Conservation (phyloP, 306 rosid species). For the Quercus wislizeni region DNA sequence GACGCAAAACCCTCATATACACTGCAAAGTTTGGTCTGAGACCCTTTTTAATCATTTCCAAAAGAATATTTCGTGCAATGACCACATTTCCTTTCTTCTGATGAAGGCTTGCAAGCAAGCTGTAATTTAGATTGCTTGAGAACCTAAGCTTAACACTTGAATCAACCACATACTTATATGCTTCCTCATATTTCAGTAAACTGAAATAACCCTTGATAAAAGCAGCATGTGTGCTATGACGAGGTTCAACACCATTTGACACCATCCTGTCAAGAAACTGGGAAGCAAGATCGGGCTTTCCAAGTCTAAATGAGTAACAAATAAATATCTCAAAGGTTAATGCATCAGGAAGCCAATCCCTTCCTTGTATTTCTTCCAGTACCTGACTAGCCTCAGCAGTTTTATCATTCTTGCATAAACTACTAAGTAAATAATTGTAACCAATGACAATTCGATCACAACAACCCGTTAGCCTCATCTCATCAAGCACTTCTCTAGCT, state of each 20-base stretch:
- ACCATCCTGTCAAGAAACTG: conserved; percentile 54
- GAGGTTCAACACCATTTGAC: conserved; percentile 55
- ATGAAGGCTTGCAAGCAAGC: conserved; percentile 68
- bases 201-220: conserved; percentile 61
- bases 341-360: conserved; percentile 38
- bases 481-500: conserved; percentile 43
- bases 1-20: conserved; percentile 33
- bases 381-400: conserved; percentile 37
- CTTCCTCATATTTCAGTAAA: conserved; percentile 49
- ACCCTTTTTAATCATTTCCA: conserved; percentile 67
- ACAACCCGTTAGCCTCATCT: conserved; percentile 52
- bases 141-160: conserved; percentile 28
- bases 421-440: conserved; percentile 52
- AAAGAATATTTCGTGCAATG: conserved; percentile 44
- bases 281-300: conserved; percentile 38
- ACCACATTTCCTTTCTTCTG: conserved; percentile 46
- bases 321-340: conserved; percentile 53
- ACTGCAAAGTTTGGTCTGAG: conserved; percentile 55
- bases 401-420: conserved; percentile 46
- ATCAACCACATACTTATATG: conserved; percentile 47
- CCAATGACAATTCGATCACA: conserved; percentile 29
- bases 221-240: conserved; percentile 51
- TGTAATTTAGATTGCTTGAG: conserved; percentile 49
- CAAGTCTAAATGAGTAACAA: conserved; percentile 33
- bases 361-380: conserved; percentile 44